These are phyloP conservation scores for Termitomyces sp. DNA, from an alignment of 768 basidiomycete genomes.

Conservation along the genomic window DNA sequence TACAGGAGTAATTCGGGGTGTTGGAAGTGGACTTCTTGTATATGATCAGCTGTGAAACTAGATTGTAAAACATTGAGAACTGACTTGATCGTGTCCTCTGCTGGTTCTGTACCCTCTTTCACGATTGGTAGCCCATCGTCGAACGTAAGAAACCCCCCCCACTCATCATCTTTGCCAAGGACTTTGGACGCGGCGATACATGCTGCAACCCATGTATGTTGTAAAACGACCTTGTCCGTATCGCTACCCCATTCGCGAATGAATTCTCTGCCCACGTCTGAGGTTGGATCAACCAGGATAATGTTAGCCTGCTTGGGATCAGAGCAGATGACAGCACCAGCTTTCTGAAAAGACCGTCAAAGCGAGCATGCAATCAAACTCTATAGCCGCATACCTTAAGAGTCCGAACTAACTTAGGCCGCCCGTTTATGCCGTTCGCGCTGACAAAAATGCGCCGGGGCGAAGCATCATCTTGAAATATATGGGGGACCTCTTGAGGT, in stretches of 20 bases:
- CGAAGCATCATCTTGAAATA: conserved; percentile 34
- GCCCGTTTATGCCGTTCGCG: conserved; percentile 40
- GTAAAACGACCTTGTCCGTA: conserved; percentile 44
- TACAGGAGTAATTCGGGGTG: conserved; percentile 53
- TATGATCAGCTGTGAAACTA: conserved; percentile 5
- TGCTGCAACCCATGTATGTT: conserved; percentile 45
- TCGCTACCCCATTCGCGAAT: conserved; percentile 56
- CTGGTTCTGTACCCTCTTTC: conserved; percentile 31
- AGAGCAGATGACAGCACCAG: conserved; percentile 47
- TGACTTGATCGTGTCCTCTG: conserved; percentile 38
- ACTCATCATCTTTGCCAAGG: conserved; percentile 42
- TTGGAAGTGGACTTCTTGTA: conserved; percentile 56
- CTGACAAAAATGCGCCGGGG: conserved; percentile 52
- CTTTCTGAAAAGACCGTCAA: conserved; percentile 29
- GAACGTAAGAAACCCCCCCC: conserved; percentile 40
- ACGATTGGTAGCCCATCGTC: conserved; percentile 35
- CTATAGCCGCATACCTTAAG: conserved; percentile 35
- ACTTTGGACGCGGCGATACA: conserved; percentile 37
- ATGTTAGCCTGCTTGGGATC: conserved; percentile 48
- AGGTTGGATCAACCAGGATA: conserved; percentile 52
- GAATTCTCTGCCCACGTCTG: conserved; percentile 47
- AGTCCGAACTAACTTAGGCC: conserved; percentile 46
- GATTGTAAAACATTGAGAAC: conserved; percentile 16
- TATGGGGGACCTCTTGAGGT: not conserved
- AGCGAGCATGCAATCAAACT: not conserved